Evolutionary conservation across 169 alveolate species (phyloP).

Genomic region (Plasmodium reichenowi): DNA sequence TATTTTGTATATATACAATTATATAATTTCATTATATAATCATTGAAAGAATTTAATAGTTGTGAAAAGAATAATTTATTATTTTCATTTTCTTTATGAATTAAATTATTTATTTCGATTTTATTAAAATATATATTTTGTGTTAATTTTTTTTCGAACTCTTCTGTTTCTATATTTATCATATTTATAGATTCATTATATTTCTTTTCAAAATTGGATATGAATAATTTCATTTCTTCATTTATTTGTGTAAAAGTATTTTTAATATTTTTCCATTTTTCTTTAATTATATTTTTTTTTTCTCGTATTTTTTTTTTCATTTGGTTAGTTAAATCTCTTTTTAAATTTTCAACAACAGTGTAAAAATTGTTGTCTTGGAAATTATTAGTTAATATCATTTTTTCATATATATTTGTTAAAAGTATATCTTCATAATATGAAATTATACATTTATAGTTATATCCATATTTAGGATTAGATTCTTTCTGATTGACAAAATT

Average conservation of each 20-base stretch:
- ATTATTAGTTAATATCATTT: not conserved
- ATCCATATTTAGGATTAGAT: not conserved
- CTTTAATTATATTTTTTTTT: not conserved
- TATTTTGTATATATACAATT: slow-evolving; percentile 26
- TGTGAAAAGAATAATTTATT: slow-evolving; percentile 19
- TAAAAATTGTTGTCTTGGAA: not conserved
- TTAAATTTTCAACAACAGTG: slow-evolving; percentile 10
- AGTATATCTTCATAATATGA: slow-evolving; percentile 21
- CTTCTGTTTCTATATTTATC: slow-evolving; percentile 2
- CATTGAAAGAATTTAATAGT: slow-evolving; percentile 43
- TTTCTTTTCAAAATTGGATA: slow-evolving; percentile 29
- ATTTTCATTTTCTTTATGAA: slow-evolving; percentile 38
- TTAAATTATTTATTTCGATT: slow-evolving; percentile 11
- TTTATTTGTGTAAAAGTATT: slow-evolving; percentile 28
- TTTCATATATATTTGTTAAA: slow-evolving; percentile 6
- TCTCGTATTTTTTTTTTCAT: slow-evolving; percentile 19
- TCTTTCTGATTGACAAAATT: not conserved
- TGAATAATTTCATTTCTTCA: slow-evolving; percentile 27
- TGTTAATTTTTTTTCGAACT: slow-evolving; percentile 16
- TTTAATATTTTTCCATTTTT: slow-evolving; percentile 27
- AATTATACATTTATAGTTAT: not conserved
- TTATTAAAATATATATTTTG: slow-evolving; percentile 22
- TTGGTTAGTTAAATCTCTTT: slow-evolving; percentile 2
- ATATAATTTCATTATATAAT: slow-evolving; percentile 40
- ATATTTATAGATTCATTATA: slow-evolving; percentile 5